Conservation (phyloP, 768 basidiomycete genomes). For the Pleurotus tuber-regium region DNA sequence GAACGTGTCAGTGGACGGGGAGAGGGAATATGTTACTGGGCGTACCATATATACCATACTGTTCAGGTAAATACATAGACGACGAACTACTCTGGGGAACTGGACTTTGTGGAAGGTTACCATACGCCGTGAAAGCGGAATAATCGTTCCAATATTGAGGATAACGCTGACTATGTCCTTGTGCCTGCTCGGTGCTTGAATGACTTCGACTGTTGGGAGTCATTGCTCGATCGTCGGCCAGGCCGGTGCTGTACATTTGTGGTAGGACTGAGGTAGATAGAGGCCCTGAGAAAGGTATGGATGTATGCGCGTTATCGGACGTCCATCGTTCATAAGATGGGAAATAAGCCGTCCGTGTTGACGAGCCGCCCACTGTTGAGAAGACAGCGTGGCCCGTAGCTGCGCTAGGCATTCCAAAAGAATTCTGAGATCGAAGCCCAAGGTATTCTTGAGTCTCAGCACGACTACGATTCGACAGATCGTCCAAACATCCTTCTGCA, state of each 20-base stretch:
- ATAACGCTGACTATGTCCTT: conserved; percentile 30
- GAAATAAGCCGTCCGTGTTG: conserved; percentile 21
- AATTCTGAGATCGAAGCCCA: conserved; percentile 16
- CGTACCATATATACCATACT: conserved; percentile 14
- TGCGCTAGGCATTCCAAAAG: conserved; percentile 1
- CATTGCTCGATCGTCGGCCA: conserved; percentile 46
- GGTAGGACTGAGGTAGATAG: conserved; percentile 74
- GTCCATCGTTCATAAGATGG: conserved; percentile 46
- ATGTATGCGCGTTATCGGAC: conserved; percentile 14
- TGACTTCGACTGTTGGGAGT: conserved; percentile 15
- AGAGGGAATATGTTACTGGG: background rate
- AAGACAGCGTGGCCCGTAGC: conserved; percentile 2
- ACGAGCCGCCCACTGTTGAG: conserved; percentile 4
- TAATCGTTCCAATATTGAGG: conserved; percentile 59
- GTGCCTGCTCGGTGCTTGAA: conserved; percentile 17
- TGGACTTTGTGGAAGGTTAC: conserved; percentile 16
- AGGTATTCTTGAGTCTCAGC: conserved; percentile 15
- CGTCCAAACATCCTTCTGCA: conserved; percentile 49
- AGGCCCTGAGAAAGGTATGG: conserved; percentile 37
- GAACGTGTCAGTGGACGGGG: background rate
- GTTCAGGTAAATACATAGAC: conserved; percentile 11
- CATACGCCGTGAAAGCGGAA: conserved; percentile 44
- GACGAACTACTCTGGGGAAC: background rate
- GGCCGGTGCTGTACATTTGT: conserved; percentile 72
- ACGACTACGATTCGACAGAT: conserved; percentile 15